These are phyloP conservation scores for Fusarium abutilonis DNA, from an alignment of 2,329 filamentous ascomycete genomes.

Conservation along the genomic window DNA sequence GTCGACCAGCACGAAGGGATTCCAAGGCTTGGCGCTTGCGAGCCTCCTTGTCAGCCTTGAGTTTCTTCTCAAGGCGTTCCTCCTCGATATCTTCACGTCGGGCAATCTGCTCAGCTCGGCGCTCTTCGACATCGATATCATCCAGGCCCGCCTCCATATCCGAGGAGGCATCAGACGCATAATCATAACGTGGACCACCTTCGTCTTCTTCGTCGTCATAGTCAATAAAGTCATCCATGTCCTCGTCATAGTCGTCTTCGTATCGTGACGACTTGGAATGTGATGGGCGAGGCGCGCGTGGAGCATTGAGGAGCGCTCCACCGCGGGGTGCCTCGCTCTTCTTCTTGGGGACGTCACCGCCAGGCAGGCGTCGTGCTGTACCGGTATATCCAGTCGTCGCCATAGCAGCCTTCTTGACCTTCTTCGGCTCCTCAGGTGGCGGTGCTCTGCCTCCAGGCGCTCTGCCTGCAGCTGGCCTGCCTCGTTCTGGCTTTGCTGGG, in stretches of 20 bases:
- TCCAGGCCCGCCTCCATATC: slow-evolving; percentile 82
- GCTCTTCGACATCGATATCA: slow-evolving; percentile 78
- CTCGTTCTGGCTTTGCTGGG: slow-evolving; percentile 31
- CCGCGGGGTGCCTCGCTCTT: slow-evolving; percentile 50
- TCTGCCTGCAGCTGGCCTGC: slow-evolving; percentile 39
- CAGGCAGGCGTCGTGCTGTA: slow-evolving; percentile 68
- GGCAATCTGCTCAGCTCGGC: slow-evolving; percentile 68
- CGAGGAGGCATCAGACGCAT: slow-evolving; percentile 73
- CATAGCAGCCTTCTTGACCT: slow-evolving; percentile 67
- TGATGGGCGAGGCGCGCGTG: slow-evolving; percentile 42
- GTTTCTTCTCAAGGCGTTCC: slow-evolving; percentile 67
- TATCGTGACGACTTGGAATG: slow-evolving; percentile 54
- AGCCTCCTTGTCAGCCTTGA: slow-evolving; percentile 71
- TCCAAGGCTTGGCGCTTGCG: slow-evolving; percentile 57
- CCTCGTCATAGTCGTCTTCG: slow-evolving; percentile 70
- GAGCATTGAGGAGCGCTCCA: slow-evolving; percentile 54
- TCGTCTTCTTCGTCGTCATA: slow-evolving; percentile 67
- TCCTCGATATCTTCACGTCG: slow-evolving; percentile 74
- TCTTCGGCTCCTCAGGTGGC: slow-evolving; percentile 57
- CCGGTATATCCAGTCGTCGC: slow-evolving; percentile 74
- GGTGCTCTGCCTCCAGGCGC: slow-evolving; percentile 26
- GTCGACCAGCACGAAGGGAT: slow-evolving; percentile 47
- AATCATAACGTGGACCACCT: slow-evolving; percentile 58
- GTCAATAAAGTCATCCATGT: slow-evolving; percentile 70
- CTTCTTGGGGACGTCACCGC: slow-evolving; percentile 48